A percentile compares a stretch with the other conserved stretches of the same genome.
Conservation (phyloP, 305 asterid genomes). For the Fraxinus dipetala region DNA sequence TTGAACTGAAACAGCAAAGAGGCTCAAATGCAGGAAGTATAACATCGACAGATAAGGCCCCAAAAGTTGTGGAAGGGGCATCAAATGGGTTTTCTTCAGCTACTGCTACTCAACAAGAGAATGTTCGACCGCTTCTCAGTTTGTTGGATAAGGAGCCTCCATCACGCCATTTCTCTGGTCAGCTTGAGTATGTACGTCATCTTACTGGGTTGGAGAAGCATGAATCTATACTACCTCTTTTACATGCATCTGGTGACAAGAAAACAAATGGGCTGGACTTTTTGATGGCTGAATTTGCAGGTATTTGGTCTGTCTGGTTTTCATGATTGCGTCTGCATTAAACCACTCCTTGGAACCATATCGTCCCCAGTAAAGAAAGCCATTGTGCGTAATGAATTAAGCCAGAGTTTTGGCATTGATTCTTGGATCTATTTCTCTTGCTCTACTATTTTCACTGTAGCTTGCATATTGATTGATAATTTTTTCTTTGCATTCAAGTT, state of each 20-base stretch:
- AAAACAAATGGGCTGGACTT: conserved; percentile 87
- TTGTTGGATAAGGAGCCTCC: conserved; percentile 98
- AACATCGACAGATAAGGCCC: conserved; percentile 63
- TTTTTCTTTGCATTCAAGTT: conserved; percentile 16
- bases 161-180: conserved; percentile 93
- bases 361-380: neutral
- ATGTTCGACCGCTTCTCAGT: conserved; percentile 86
- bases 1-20: conserved; percentile 67
- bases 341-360: neutral
- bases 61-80: conserved; percentile 50
- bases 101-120: conserved; percentile 62
- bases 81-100: conserved; percentile 62
- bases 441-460: conserved; percentile 11
- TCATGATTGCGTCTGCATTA: conserved; percentile 15
- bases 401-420: conserved; percentile 6
- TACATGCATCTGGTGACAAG: conserved; percentile 79
- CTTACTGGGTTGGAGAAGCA: conserved; percentile 88
- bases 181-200: conserved; percentile 92
- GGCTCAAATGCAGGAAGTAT: conserved; percentile 49
- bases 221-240: conserved; percentile 82
- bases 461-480: conserved; percentile 18
- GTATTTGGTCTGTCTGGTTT: conserved; percentile 37
- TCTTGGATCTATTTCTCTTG: conserved; percentile 16
- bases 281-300: conserved; percentile 97
- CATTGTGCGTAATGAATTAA: neutral